phyloP scores from a whole-genome alignment of 1,284 basidiomycete species.

The Ceratobasidium sp. region DNA sequence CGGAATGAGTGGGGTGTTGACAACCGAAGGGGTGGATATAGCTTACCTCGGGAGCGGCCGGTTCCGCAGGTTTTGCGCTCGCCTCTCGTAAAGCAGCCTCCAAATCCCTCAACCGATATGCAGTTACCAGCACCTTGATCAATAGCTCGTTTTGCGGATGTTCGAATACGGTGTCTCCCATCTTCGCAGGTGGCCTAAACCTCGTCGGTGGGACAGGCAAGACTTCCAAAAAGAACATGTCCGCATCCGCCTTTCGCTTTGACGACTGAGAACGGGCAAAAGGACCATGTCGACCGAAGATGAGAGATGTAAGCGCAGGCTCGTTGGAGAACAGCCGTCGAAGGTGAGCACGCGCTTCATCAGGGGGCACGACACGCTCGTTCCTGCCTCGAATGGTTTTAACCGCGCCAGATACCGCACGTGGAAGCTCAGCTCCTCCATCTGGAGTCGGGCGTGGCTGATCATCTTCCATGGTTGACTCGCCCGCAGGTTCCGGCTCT shows the following conservation, averaged over 20 bases:
- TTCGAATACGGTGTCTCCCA: slow-evolving; percentile 95
- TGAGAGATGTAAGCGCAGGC: slow-evolving; percentile 80
- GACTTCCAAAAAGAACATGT: slow-evolving; percentile 98
- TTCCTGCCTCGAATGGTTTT: slow-evolving; percentile 82
- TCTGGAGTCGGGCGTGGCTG: slow-evolving; percentile 64
- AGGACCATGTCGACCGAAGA: slow-evolving; percentile 94
- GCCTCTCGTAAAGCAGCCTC: slow-evolving; percentile 76
- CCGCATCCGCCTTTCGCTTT: slow-evolving; percentile 77
- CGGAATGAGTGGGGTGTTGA: slow-evolving; percentile 50
- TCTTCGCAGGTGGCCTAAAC: slow-evolving; percentile 92
- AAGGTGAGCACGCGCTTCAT: slow-evolving; percentile 94
- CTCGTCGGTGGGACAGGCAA: slow-evolving; percentile 93
- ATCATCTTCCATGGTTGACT: slow-evolving; percentile 62
- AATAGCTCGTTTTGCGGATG: slow-evolving; percentile 98
- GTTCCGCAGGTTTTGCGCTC: slow-evolving; percentile 66
- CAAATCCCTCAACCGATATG: slow-evolving; percentile 83
- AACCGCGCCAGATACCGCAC: slow-evolving; percentile 80
- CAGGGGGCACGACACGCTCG: slow-evolving; percentile 90
- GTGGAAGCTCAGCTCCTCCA: slow-evolving; percentile 64
- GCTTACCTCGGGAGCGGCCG: slow-evolving; percentile 41
- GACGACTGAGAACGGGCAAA: slow-evolving; percentile 71
- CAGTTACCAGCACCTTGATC: slow-evolving; percentile 84
- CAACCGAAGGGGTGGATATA: not conserved
- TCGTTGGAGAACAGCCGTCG: slow-evolving; percentile 91
- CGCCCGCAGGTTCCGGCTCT: slow-evolving; percentile 53